phyloP scores from a whole-genome alignment of 75 land plant genomes.

The Picea sitchensis region DNA sequence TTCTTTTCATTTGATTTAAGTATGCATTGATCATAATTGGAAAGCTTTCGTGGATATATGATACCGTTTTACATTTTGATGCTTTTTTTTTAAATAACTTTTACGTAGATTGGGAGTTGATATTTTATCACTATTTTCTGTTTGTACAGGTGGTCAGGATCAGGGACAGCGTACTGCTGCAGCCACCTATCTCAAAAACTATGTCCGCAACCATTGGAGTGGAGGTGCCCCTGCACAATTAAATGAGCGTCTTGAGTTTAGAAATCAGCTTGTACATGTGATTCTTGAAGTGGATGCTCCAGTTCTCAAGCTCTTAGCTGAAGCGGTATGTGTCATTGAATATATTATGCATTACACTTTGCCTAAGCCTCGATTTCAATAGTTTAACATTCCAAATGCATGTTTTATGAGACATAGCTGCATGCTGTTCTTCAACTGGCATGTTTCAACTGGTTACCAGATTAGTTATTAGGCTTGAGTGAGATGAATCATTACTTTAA shows the following conservation, averaged over 20 bases:
- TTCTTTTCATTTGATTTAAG: not conserved
- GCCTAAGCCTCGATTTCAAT: not conserved
- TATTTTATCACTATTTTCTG: not conserved
- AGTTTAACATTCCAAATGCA: not conserved
- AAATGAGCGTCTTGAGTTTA: constrained; percentile 42
- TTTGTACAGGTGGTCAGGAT: constrained; percentile 34
- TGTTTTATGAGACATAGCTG: not conserved
- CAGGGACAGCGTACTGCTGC: constrained; percentile 70
- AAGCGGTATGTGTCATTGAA: constrained; percentile 45
- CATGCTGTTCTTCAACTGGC: not conserved
- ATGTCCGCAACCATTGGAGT: constrained; percentile 35
- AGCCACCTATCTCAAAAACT: constrained; percentile 79
- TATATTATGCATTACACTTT: not conserved
- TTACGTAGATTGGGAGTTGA: not conserved
- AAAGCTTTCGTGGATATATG: not conserved
- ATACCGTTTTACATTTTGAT: not conserved
- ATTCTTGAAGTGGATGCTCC: constrained; percentile 54
- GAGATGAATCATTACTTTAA: not conserved
- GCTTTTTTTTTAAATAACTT: not conserved
- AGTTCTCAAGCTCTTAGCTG: constrained; percentile 61
- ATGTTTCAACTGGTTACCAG: not conserved
- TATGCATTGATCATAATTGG: not conserved
- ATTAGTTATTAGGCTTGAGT: not conserved
- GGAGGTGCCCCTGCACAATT: constrained; percentile 15
- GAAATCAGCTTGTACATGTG: constrained; percentile 60